Evolutionary conservation across 371 early-diverging fungal species (phyloP).

Genomic region (Dinochytrium kinnereticum): DNA sequence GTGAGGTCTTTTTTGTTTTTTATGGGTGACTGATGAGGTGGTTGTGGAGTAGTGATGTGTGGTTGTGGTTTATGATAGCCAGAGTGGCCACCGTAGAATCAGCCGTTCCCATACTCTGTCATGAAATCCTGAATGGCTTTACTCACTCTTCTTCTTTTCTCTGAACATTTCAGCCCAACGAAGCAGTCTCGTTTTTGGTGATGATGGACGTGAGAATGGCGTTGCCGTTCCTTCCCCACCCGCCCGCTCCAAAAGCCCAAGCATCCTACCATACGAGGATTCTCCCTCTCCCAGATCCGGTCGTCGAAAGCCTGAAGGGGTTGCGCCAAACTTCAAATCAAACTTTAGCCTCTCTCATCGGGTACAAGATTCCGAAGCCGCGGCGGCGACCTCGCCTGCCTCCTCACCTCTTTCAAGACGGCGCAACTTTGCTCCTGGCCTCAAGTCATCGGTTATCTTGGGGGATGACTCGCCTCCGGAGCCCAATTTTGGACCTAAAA

Average conservation of each 20-base stretch:
- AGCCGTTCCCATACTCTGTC: no score
- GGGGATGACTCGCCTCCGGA: constrained; percentile 17
- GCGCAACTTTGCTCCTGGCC: not conserved
- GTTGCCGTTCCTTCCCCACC: not conserved
- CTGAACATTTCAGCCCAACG: not conserved
- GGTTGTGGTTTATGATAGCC: not conserved
- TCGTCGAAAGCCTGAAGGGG: constrained; percentile 9
- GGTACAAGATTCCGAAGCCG: not conserved
- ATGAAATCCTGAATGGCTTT: not conserved
- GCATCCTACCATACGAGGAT: constrained; percentile 9
- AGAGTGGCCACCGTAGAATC: no score
- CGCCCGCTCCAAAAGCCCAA: not conserved
- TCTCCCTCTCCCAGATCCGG: not conserved
- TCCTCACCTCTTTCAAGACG: no score
- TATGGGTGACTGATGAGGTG: not conserved
- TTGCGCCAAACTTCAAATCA: constrained; percentile 14
- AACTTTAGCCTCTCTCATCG: constrained; percentile 17
- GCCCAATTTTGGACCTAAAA: constrained; percentile 15
- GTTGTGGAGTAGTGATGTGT: no score
- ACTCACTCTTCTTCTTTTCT: not conserved
- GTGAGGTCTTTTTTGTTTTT: not conserved
- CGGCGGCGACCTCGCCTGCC: not conserved
- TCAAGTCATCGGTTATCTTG: constrained; percentile 3
- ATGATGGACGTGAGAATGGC: not conserved
- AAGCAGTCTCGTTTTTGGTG: constrained; percentile 19